Evolutionary conservation across 2,329 filamentous ascomycete genomes (phyloP), one percentile per base, ranked within the genome.

Genomic region (Pestalotiopsis sp.): DNA sequence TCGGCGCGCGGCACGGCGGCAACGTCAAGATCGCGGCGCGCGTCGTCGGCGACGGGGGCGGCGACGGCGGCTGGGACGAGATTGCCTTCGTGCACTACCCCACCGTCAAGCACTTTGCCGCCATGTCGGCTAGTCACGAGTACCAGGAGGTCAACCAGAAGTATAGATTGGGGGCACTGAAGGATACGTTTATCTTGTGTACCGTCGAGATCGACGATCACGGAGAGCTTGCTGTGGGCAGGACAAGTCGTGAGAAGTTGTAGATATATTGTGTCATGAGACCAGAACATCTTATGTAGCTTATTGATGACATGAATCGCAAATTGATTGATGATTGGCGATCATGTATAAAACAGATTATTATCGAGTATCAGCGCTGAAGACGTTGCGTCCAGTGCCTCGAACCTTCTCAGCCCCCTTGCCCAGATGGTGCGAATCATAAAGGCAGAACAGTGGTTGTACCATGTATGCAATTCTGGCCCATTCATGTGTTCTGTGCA

Each of bases 71-170:
- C 66, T 91, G 89, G 89, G 86, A 91, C 75, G 89, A 91, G 77
- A 83, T 91, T 70, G 88, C 89, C 0, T 80, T 91, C 58, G 89
- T 89, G 67, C 88, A 91, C 79, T 91, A 91, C 77, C 88, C 89
- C 3, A 88, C 84, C 64, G 85, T 91, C 45, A 71, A 77, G 70
- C 88, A 91, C 76, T 91, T 91, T 74, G 85, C 85, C 58, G 87
- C 89, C 74, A 91, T 77, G 76, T 71, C 73, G 1, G 69, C 69
- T 17, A 73, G 70, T n/a, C 52, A 62, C 38, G 73, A 75, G 25
- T 76, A 76, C 23, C 75, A 76, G 60, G 73, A 74, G 9, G 70
- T 73, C 31, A 75, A 75, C 36, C 70, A 68, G 20, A 62, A 59
- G 39, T 73, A 75, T 27, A 63, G 74, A 12, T 68, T 75, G 17